These are phyloP conservation scores for Rasamsonia emersonii DNA, from an alignment of 2,329 filamentous ascomycete genomes.

Conservation along the genomic window DNA sequence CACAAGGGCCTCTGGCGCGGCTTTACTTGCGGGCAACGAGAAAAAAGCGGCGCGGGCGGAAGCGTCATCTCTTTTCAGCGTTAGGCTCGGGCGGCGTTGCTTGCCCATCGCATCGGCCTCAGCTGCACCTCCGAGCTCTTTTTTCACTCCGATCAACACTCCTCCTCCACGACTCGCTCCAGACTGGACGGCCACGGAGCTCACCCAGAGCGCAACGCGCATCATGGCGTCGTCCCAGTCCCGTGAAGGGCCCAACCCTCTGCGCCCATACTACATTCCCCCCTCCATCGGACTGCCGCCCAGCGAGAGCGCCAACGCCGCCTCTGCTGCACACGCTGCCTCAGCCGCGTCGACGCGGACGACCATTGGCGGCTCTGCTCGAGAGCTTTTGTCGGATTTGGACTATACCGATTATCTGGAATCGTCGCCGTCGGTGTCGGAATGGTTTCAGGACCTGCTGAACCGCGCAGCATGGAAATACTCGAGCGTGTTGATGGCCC, in stretches of 20 bases:
- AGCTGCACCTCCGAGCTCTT: no score
- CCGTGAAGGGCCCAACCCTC: conserved; percentile 41
- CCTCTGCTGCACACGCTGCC: conserved; percentile 22
- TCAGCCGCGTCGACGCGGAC: conserved; percentile 36
- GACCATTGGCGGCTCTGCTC: conserved; percentile 56
- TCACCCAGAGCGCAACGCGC: no score
- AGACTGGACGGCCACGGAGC: no score
- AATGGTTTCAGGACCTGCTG: conserved; percentile 65
- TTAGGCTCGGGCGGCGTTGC: no score
- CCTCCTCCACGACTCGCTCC: background rate
- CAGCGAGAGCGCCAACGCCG: conserved; percentile 28
- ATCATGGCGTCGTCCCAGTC: conserved; percentile 12
- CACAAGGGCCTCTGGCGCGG: no score
- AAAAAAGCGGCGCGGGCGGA: no score
- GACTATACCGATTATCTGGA: conserved; percentile 89
- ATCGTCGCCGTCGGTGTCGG: conserved; percentile 62
- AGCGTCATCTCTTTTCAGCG: no score
- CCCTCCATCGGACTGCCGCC: conserved; percentile 55
- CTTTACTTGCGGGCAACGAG: no score
- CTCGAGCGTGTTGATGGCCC: conserved; percentile 75
- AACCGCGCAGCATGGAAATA: conserved; percentile 91
- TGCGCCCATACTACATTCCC: conserved; percentile 55
- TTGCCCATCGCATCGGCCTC: no score
- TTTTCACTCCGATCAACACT: background rate
- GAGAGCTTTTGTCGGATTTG: conserved; percentile 79